Conservation (phyloP, 768 basidiomycete genomes). For the Cantharellus anzutake region DNA sequence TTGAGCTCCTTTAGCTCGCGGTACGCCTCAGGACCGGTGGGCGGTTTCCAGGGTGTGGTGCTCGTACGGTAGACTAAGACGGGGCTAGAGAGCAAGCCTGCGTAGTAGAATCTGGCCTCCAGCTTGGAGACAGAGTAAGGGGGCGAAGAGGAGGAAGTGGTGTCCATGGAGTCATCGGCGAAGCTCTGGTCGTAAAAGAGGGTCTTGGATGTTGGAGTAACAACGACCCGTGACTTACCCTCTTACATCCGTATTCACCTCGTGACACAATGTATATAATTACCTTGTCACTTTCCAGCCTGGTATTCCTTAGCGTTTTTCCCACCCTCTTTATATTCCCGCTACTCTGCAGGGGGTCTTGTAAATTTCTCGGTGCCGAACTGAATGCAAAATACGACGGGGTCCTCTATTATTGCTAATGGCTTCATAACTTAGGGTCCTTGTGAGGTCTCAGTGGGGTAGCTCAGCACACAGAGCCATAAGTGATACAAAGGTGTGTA, state of each 20-base stretch:
- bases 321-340: too few species aligned
- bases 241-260: too few species aligned
- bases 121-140: not conserved
- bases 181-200: not conserved
- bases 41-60: slow-evolving; percentile 11
- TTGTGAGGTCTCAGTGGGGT: too few species aligned
- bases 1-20: slow-evolving; percentile 11
- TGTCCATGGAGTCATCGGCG: not conserved
- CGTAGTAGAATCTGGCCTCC: slow-evolving; percentile 14
- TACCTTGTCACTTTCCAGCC: not conserved
- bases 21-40: slow-evolving; percentile 15
- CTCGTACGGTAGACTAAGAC: slow-evolving; percentile 15
- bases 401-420: too few species aligned
- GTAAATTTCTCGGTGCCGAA: too few species aligned
- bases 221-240: too few species aligned
- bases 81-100: slow-evolving; percentile 17
- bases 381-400: too few species aligned
- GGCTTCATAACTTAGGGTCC: too few species aligned
- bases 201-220: not conserved
- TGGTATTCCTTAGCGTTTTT: too few species aligned
- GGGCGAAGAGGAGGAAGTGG: not conserved
- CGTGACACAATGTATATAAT: not conserved
- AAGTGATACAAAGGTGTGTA: too few species aligned
- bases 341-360: too few species aligned
- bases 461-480: too few species aligned